These are phyloP conservation scores for Clohesyomyces aquaticus DNA, from an alignment of 495 filamentous ascomycete genomes.

Conservation along the genomic window DNA sequence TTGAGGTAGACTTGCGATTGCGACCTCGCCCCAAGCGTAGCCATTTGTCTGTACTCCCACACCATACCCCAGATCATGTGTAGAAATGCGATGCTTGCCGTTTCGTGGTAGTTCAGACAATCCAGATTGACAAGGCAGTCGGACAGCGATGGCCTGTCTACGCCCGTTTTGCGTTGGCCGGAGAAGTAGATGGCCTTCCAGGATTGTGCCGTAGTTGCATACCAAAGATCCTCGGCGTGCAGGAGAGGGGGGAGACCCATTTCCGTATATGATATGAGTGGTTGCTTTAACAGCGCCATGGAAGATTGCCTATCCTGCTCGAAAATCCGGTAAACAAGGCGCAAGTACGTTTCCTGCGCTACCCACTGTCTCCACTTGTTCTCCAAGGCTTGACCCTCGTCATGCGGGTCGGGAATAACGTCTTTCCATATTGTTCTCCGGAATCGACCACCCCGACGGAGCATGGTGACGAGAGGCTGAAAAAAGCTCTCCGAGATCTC, in stretches of 20 bases:
- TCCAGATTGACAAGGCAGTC: slow-evolving; percentile 20
- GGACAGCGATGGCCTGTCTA: slow-evolving; percentile 18
- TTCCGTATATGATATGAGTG: slow-evolving; percentile 67
- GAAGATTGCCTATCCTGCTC: slow-evolving; percentile 62
- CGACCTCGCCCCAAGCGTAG: slow-evolving; percentile 47
- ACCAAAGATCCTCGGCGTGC: slow-evolving; percentile 58
- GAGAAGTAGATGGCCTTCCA: slow-evolving; percentile 60
- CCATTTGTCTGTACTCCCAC: slow-evolving; percentile 63
- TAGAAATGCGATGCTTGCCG: slow-evolving; percentile 57
- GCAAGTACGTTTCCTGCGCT: slow-evolving; percentile 41
- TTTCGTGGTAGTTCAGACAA: slow-evolving; percentile 55
- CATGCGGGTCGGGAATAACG: slow-evolving; percentile 51
- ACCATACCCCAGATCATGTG: slow-evolving; percentile 63
- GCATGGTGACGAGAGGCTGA: slow-evolving; percentile 56
- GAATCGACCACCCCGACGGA: slow-evolving; percentile 48
- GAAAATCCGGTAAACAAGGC: slow-evolving; percentile 62
- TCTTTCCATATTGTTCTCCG: slow-evolving; percentile 53
- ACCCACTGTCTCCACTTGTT: slow-evolving; percentile 64
- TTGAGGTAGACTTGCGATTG: slow-evolving; percentile 51
- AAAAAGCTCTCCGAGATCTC: slow-evolving; percentile 68
- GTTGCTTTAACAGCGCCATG: slow-evolving; percentile 59
- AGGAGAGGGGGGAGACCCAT: slow-evolving; percentile 64
- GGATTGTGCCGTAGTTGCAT: slow-evolving; percentile 56
- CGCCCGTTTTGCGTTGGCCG: slow-evolving; percentile 36
- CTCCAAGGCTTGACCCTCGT: slow-evolving; percentile 55